Evolutionary conservation across 1,284 basidiomycete genomes (phyloP).

Genomic region (Malassezia vespertilionis): DNA sequence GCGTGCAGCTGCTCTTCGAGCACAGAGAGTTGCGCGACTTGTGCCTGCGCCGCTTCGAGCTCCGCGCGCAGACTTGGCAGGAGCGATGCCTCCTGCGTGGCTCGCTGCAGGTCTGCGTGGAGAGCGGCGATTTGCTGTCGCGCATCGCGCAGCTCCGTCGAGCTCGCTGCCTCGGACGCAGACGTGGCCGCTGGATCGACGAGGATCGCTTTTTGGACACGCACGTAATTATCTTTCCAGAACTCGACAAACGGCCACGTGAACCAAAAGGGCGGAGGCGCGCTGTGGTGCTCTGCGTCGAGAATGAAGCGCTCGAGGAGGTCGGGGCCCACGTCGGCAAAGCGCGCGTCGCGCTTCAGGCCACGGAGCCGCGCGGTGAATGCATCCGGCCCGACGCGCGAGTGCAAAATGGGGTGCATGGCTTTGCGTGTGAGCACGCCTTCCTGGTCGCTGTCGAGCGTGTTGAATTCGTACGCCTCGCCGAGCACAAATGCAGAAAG

Average conservation of each 20-base stretch:
- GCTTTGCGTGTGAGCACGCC: conserved; percentile 24
- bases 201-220: conserved; percentile 33
- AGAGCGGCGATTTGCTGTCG: conserved; percentile 32
- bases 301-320: conserved; percentile 46
- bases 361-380: conserved; percentile 76
- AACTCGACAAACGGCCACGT: conserved; percentile 99
- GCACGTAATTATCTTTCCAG: conserved; percentile 72
- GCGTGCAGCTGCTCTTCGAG: conserved; percentile 8
- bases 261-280: conserved; percentile 62
- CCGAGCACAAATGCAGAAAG: conserved; percentile 85
- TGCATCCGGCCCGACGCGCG: conserved; percentile 70
- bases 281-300: conserved; percentile 20
- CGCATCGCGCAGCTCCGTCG: conserved; percentile 39
- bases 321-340: conserved; percentile 78
- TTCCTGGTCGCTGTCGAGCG: conserved; percentile 16
- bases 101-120: conserved; percentile 16
- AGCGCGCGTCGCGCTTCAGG: conserved; percentile 77
- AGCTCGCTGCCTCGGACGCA: conserved; percentile 16
- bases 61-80: conserved; percentile 11
- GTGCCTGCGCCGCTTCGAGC: conserved; percentile 13
- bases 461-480: conserved; percentile 59
- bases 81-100: conserved; percentile 13
- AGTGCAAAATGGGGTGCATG: conserved; percentile 61
- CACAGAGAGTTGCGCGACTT: conserved; percentile 15
- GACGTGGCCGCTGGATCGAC: conserved; percentile 31